Percentiles rank a stretch among this genome's conserved stretches.
Evolutionary conservation across 352 stramenopile genomes (phyloP).

Genomic region (Pythium phragmitis): DNA sequence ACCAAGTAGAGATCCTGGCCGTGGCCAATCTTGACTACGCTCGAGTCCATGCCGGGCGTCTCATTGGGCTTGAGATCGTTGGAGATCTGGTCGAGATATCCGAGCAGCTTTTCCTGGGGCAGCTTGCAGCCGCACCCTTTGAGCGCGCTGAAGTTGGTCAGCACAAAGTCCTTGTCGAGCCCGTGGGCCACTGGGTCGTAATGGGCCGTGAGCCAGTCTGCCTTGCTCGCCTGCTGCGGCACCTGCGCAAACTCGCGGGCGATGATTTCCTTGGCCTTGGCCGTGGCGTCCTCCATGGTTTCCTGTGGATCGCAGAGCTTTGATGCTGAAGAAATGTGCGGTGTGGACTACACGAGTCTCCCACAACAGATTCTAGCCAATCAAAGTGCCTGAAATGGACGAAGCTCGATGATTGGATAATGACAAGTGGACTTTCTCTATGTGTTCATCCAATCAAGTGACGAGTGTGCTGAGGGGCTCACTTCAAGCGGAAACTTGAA

Average conservation of each 20-base stretch:
- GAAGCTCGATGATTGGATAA: conserved; percentile 3
- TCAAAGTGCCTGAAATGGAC: neutral
- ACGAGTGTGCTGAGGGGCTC: neutral
- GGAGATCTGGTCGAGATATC: conserved; percentile 86
- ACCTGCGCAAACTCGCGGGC: conserved; percentile 45
- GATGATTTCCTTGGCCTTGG: conserved; percentile 64
- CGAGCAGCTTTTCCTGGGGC: conserved; percentile 91
- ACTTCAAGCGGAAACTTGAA: too few species aligned
- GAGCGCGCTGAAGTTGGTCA: conserved; percentile 85
- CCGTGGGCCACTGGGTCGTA: conserved; percentile 66
- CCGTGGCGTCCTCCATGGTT: conserved; percentile 48
- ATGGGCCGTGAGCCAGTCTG: conserved; percentile 25
- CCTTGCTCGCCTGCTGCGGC: neutral
- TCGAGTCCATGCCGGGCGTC: conserved; percentile 89
- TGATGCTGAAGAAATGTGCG: neutral
- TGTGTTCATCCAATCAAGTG: neutral
- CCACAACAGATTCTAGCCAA: neutral
- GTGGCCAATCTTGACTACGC: conserved; percentile 88
- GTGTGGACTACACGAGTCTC: neutral
- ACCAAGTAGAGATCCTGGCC: conserved; percentile 85
- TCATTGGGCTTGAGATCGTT: conserved; percentile 93
- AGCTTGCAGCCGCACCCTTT: conserved; percentile 97
- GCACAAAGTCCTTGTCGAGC: conserved; percentile 71
- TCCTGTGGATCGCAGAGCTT: neutral
- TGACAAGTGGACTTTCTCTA: neutral